phyloP scores from a whole-genome alignment of 768 basidiomycete genomes.

The Tubosaeta sp. region DNA sequence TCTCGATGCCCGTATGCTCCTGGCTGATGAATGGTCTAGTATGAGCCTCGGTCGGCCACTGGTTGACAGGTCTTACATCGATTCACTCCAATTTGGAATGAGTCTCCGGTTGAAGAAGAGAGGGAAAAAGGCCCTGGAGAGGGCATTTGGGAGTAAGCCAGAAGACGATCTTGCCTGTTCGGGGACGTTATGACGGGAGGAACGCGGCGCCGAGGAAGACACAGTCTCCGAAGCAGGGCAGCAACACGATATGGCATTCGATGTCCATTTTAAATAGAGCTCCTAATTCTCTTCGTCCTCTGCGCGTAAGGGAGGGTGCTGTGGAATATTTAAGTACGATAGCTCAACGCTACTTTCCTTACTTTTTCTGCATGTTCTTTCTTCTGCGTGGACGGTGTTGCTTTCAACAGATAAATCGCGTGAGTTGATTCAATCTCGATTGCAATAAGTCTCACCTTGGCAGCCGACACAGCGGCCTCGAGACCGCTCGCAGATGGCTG shows the following conservation, averaged over 20 bases:
- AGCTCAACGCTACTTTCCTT: conserved; percentile 16
- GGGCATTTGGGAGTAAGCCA: conserved; percentile 40
- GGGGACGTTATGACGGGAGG: conserved; percentile 37
- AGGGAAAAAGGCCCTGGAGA: conserved; percentile 75
- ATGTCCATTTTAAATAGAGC: conserved; percentile 17
- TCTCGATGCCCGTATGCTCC: background rate
- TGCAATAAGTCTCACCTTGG: conserved; percentile 13
- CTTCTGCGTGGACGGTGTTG: conserved; percentile 1
- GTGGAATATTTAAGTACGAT: conserved; percentile 31
- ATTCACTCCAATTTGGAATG: conserved; percentile 83
- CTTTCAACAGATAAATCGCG: background rate
- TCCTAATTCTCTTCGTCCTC: background rate
- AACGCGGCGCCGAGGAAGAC: conserved; percentile 39
- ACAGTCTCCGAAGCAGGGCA: conserved; percentile 42
- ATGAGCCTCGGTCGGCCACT: conserved; percentile 70
- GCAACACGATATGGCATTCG: conserved; percentile 19
- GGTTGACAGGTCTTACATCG: conserved; percentile 85
- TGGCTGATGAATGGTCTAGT: conserved; percentile 45
- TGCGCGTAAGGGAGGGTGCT: background rate
- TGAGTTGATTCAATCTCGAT: background rate
- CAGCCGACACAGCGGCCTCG: conserved; percentile 26
- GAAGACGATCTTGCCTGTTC: conserved; percentile 30
- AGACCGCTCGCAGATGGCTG: conserved; percentile 29
- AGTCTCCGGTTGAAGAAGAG: conserved; percentile 80
- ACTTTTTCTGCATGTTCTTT: conserved; percentile 14